Evolutionary conservation across 2,329 filamentous ascomycete species (phyloP), one percentile per base, ranked within the genome.

Genomic region (Septoria linicola): DNA sequence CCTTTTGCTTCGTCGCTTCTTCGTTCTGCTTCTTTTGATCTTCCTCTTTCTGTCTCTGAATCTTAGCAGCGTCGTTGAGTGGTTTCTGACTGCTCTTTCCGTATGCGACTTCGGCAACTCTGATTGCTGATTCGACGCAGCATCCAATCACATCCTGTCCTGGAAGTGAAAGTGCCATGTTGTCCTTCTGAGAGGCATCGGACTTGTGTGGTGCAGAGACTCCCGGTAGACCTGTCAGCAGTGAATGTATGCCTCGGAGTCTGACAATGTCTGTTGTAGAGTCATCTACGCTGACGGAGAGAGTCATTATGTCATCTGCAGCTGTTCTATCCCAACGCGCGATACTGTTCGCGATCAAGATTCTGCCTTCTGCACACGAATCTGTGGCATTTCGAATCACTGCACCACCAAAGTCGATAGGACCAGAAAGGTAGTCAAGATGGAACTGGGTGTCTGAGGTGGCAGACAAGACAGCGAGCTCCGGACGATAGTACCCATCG

Each of bases 401-500:
- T 5, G 40, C 40, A 16, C 13, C n/a, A 11, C 40, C 40, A n/a
- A 42, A 42, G 5, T 27, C 25, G 2, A 42, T n/a, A 1, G 40
- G 25, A 10, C 16, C 25, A 4, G 40, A 42, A 4, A 31, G 21
- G 4, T 42, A 42, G 25, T 42, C 40, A 4, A 42, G 5, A 2
- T 42, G 40, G 10, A 42, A 42, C 10, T 14, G n/a, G 2, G 7
- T 31, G 21, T 27, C 21, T 16, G 40, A 21, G n/a, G n/a, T 42
- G n/a, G 40, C 40, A 19, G 40, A 30, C 23, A 42, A 14, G 21
- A 42, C 40, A n/a, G 25, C 21, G n/a, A 42, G 40, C 17, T 42
- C 40, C 3, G 40, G 40, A 8, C 40, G 40, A 30, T 42, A 42
- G 1, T 16, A 14, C 3, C 40, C 40, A 27, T 42, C 40, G 8